Base-by-base conservation (phyloP, 192 early-diverging fungal species). In the Spizellomyces punctatus region DNA sequence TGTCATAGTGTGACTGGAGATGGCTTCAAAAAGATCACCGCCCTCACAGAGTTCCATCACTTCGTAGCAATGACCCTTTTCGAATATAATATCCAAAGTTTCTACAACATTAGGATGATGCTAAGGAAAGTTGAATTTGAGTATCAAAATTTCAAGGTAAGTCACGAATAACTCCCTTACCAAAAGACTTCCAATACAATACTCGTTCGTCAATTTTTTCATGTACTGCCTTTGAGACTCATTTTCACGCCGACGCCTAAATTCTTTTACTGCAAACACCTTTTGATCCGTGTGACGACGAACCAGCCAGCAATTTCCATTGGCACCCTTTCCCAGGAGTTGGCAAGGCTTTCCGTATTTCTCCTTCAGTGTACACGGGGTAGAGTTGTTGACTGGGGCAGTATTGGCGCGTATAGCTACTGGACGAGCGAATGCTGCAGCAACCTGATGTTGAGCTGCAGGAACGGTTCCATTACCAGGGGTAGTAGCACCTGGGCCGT, bases 31-130 rank as follows among this genome's bases (percentile, higher is more conserved):
- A 27, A 95, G 83, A 76, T 96, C 95, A 65, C 95, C 95, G 65
- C 92, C 92, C 46, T 82, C 78, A 77, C 93, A 95, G 80, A 93
- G 92, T 78, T 96, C 94, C 90, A 93, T 91, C 10, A 93, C 88
- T 57, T 54, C 66, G 66, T 59, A 16, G 19, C 10, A 36, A 17
- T 72, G 71, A 46, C 61, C 22, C 27, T 65, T 46, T 10, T 72
- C 68, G 21, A 64, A 41, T 43, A 72, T 64, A 6, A 72, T 14
- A 36, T 72, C 71, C 21, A 56, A 63, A n/a, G 71, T 72, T 42
- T 72, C 62, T 21, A 72, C 50, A 16, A 72, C 47, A 49, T 72
- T 72, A 19, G 63, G 49, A 52, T 72, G 71, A 49, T 72, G 71
- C 62, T 45, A 21, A 1, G 44, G 10, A 64, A 0, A 36, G 59